Base-by-base conservation (phyloP, 2,329 filamentous ascomycete genomes). In the Sporothrix humicola region DNA sequence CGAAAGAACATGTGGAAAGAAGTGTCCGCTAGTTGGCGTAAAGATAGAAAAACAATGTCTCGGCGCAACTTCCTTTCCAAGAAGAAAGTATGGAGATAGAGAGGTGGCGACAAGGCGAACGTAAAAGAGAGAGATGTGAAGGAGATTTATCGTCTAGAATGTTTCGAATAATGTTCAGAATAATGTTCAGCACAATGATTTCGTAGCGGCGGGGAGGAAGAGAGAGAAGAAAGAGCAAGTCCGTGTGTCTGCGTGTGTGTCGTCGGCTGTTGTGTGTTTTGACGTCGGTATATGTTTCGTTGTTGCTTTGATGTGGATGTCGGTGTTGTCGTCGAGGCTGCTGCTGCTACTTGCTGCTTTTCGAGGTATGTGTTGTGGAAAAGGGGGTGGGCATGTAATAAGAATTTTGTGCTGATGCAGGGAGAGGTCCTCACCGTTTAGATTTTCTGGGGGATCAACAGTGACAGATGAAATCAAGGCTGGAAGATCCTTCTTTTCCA, bases 1-100 rank as follows among this genome's bases (percentile, higher is more conserved):
- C 83, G 82, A 82, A 81, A 81, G 78, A 85, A 85, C 84, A 85
- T 85, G 81, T 83, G 82, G 79, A 77, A 78, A 71, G 42, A n/a
- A n/a, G 13, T 71, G 56, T 17, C 42, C 59, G 69, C 26, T 23
- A 20, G 15, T 59, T 15, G 66, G 48, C 12, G 31, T 17, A 42
- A 71, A 26, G 61, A 10, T 23, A 59, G 3, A 46, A 5, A 12
- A 26, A 15, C 13, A 23, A 12, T 42, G 23, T 12, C 7, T 6
- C 31, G 44, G 7, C 23, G 37, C 15, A 26, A 20, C 23, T 37
- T 52, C 17, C 20, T 50, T 20, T 12, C 37, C 26, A 12, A 7
- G 37, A 31, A 37, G n/a, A 3, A 23, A 23, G 20, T 37, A 37
- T 37, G 7, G 31, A 50, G 42, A 37, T 2, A 23, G 31, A 13